phyloP scores from a whole-genome alignment of 805 yeast genomes.

The Teunomyces pallodes region DNA sequence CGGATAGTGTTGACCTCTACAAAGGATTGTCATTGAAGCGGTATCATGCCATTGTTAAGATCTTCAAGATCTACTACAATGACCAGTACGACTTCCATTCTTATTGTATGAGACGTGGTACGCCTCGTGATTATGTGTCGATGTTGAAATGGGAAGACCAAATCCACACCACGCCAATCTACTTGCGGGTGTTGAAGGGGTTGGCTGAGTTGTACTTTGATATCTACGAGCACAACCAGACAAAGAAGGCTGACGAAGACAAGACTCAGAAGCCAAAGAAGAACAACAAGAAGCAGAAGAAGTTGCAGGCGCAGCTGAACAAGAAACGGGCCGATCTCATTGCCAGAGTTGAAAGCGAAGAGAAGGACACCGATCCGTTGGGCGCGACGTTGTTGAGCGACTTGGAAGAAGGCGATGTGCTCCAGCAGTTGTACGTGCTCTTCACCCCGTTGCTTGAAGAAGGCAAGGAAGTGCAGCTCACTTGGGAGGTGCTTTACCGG shows the following conservation, averaged over 20 bases:
- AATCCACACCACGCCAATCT: slow-evolving; percentile 67
- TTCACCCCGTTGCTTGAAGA: slow-evolving; percentile 42
- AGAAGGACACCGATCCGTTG: slow-evolving; percentile 57
- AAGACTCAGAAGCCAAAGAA: slow-evolving; percentile 17
- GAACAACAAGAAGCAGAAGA: slow-evolving; percentile 49
- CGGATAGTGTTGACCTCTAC: slow-evolving; percentile 45
- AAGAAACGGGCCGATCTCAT: slow-evolving; percentile 57
- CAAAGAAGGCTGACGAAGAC: slow-evolving; percentile 18
- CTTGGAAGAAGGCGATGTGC: slow-evolving; percentile 32
- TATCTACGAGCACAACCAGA: slow-evolving; percentile 24
- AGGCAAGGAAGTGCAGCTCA: slow-evolving; percentile 36
- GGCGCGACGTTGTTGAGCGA: slow-evolving; percentile 45
- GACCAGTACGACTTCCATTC: slow-evolving; percentile 96
- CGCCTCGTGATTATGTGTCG: slow-evolving; percentile 77
- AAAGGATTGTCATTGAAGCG: slow-evolving; percentile 80
- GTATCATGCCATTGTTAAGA: slow-evolving; percentile 59
- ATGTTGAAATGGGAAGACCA: slow-evolving; percentile 81
- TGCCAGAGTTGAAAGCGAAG: slow-evolving; percentile 41
- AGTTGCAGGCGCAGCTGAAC: slow-evolving; percentile 46
- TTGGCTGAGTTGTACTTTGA: slow-evolving; percentile 57
- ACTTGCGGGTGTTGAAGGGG: slow-evolving; percentile 66
- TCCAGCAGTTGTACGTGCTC: slow-evolving; percentile 42
- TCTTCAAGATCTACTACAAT: slow-evolving; percentile 66
- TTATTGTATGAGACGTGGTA: slow-evolving; percentile 86
- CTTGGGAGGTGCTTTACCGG: slow-evolving; percentile 45